Percentiles rank a stretch among this genome's conserved stretches.
phyloP scores from a whole-genome alignment of 179 eudicot genomes.

The Beta macrorhiza region DNA sequence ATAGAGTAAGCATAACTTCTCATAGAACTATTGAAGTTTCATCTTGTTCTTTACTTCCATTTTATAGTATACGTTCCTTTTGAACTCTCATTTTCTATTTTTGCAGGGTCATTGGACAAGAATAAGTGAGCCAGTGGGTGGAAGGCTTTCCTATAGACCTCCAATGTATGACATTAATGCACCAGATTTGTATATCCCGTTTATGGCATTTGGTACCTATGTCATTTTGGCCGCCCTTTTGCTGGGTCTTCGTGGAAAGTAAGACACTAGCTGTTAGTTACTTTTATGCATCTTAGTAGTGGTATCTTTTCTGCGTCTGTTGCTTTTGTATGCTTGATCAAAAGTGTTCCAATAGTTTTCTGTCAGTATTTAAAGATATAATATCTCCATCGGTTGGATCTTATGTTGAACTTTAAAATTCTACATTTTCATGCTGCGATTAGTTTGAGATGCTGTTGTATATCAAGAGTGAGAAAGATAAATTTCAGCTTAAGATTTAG shows the following conservation, averaged over 20 bases:
- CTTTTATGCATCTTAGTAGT: no score
- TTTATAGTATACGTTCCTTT: background rate
- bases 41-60: background rate
- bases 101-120: constrained; percentile 90
- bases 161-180: constrained; percentile 88
- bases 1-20: constrained; percentile 55
- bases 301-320: background rate
- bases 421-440: background rate
- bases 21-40: background rate
- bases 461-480: background rate
- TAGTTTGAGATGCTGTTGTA: background rate
- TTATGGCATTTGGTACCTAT: constrained; percentile 77
- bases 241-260: constrained; percentile 72
- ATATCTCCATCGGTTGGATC: no score
- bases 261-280: constrained; percentile 28
- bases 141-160: constrained; percentile 74
- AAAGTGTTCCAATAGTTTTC: no score
- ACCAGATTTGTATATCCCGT: constrained; percentile 78
- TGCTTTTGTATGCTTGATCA: background rate
- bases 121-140: constrained; percentile 83
- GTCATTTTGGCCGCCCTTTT: constrained; percentile 67
- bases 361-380: no score
- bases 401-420: background rate
- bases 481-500: background rate
- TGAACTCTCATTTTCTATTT: background rate